Conservation (phyloP, 345 rosid genomes). For the Camelina sativa region DNA sequence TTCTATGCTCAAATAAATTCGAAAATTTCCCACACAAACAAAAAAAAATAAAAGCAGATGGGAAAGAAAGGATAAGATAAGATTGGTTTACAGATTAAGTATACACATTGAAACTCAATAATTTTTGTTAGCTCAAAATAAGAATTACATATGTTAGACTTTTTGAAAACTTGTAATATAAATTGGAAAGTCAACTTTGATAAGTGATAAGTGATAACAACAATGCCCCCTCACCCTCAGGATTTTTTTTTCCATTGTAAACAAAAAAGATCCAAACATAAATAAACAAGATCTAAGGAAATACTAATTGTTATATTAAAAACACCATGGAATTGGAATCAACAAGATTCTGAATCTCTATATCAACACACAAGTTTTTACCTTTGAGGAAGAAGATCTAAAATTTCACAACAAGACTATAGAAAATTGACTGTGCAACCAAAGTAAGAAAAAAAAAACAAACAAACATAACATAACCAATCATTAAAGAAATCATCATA, state of each 20-base stretch:
- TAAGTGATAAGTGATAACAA: slow-evolving; percentile 16
- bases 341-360: slow-evolving; percentile 20
- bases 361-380: not conserved
- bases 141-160: not conserved
- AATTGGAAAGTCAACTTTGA: slow-evolving; percentile 30
- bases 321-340: slow-evolving; percentile 15
- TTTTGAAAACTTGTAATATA: not conserved
- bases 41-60: not conserved
- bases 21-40: not conserved
- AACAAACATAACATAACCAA: not conserved
- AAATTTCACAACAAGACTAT: slow-evolving; percentile 31
- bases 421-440: not conserved
- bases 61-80: slow-evolving; percentile 35
- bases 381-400: slow-evolving; percentile 17
- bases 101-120: not conserved
- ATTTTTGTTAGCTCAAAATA: slow-evolving; percentile 14
- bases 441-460: not conserved
- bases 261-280: slow-evolving; percentile 37
- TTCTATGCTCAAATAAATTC: slow-evolving; percentile 14
- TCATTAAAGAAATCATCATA: not conserved
- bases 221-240: not conserved
- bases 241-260: not conserved
- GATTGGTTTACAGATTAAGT: slow-evolving; percentile 15
- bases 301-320: not conserved
- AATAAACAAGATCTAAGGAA: slow-evolving; percentile 24